Base-by-base conservation (phyloP, 495 filamentous ascomycete genomes). In the Xylaria nigripes region DNA sequence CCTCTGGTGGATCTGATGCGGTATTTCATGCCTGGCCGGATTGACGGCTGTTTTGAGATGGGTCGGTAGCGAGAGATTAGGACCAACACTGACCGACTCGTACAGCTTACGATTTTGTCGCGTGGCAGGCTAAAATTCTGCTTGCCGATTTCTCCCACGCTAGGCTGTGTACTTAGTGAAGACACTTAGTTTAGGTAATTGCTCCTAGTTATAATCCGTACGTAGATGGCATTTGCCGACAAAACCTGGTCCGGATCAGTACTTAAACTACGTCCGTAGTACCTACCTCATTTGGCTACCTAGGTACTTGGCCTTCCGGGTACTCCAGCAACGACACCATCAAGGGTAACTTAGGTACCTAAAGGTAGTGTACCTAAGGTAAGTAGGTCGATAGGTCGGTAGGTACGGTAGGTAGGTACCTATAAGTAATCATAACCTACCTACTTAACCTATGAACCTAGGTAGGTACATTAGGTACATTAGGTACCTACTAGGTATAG, bases 201-300 rank as follows among this genome's bases (percentile, higher is more conserved):
- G n/a, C n/a, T n/a, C n/a, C n/a, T 36, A 36, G 21, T 22, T 10
- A 10, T 30, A 30, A 4, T 30, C 27, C 32, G 32, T 13, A 36
- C 15, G 42, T 36, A n/a, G 1, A 40, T 18, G 36, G 36, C 23
- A 48, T 55, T 55, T 55, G 40, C 53, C 53, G 53, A 55, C 53
- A 55, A 34, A 46, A 42, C 38, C 15, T 45, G 53, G 53, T 15
- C 6, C 43, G 45, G 23, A 29, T 27, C 10, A 43, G 32, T 55
- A 45, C 52, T 13, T 34, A 34, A n/a, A n/a, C n/a, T n/a, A n/a
- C n/a, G 32, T 34, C 25, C 9, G 9, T 3, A 29, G 9, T 29
- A 29, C 9, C 25, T 29, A 4, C 3, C 3, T 29, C 4, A 29
- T 29, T 29, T 3, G 25, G 9, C 9, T 29, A 29, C 25, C 25